Base-by-base conservation (phyloP, 129 eudicot species). In the Helianthus tuberosus region DNA sequence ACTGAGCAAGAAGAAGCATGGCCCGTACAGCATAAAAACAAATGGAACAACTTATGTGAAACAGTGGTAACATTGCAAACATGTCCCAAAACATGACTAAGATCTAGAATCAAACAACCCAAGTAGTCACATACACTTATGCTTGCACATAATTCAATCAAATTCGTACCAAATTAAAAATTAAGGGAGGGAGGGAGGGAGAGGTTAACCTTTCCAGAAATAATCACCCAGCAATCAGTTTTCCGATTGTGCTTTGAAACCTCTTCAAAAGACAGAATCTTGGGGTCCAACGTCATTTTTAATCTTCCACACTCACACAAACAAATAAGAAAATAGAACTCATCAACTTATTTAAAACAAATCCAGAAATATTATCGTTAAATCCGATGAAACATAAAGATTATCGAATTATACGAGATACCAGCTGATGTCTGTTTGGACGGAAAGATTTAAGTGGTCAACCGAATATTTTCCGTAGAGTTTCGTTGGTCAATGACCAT, bases 141-240 rank as follows among this genome's bases (percentile, higher is more conserved):
- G 23, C 0, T 20, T 20, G 23, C 23, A 20, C 23, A 20, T 20
- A 20, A 20, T 20, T 20, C 23, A 20, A 20, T 20, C 23, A 20
- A 20, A 20, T 20, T 20, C 23, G 23, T 20, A 20, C 23, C 23
- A 20, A 20, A 20, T 20, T 20, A 20, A 20, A 20, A 20, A 20
- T 20, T 20, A 20, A 20, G 23, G 23, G 23, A 20, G 23, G 23
- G 23, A 20, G 43, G 23, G 64, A 57, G 20, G 36, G 20, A 57
- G 39, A 64, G 67, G 74, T 47, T 52, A 72, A 89, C 96, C 96
- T 89, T 89, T 35, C 85, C 93, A 23, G 82, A 72, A 59, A 90
- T 85, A 46, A 87, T 80, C 27, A 90, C 23, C 96, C 93, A 90
- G 82, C 96, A 90, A 85, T 90, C 89, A 23, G 64, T 75, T 71